These are phyloP conservation scores for Verticillium nubilum DNA, from an alignment of 2,329 filamentous ascomycete species.

Conservation along the genomic window DNA sequence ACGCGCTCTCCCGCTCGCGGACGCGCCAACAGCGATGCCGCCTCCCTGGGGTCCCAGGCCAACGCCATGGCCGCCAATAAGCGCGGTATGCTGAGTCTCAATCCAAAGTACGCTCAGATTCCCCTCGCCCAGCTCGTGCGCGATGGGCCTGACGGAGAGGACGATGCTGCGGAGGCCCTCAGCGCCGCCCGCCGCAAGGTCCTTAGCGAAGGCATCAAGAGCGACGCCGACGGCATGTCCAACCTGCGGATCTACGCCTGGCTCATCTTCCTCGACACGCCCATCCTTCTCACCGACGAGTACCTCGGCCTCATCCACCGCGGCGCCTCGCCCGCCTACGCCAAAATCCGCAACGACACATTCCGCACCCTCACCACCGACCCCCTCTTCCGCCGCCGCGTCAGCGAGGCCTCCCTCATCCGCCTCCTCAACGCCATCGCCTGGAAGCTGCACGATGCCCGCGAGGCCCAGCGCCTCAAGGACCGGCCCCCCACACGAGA, in stretches of 20 bases:
- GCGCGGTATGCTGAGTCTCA: conserved; percentile 24
- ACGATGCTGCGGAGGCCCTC: conserved; percentile 60
- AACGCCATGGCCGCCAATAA: conserved; percentile 27
- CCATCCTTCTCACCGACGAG: conserved; percentile 76
- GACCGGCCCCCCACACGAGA: conserved; percentile 23
- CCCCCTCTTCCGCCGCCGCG: conserved; percentile 90
- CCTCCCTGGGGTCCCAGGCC: conserved; percentile 33
- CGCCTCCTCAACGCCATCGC: conserved; percentile 91
- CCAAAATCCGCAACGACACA: conserved; percentile 97
- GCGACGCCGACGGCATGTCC: conserved; percentile 81
- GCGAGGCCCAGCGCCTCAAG: conserved; percentile 39
- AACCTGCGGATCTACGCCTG: conserved; percentile 91
- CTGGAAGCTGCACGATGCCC: conserved; percentile 84
- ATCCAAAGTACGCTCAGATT: conserved; percentile 43
- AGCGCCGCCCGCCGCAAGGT: conserved; percentile 70
- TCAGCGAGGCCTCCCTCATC: conserved; percentile 92
- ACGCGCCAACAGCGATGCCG: conserved; percentile 70
- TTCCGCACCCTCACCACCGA: conserved; percentile 96
- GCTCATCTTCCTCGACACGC: conserved; percentile 86
- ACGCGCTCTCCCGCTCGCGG: conserved; percentile 45
- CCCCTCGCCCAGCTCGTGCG: conserved; percentile 71
- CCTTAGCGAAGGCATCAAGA: conserved; percentile 69
- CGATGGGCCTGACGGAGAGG: conserved; percentile 68
- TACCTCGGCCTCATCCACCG: conserved; percentile 90
- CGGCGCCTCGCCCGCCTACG: conserved; percentile 88